Base-by-base conservation (phyloP, 75 land plant genomes). In the Cunninghamia lanceolata region DNA sequence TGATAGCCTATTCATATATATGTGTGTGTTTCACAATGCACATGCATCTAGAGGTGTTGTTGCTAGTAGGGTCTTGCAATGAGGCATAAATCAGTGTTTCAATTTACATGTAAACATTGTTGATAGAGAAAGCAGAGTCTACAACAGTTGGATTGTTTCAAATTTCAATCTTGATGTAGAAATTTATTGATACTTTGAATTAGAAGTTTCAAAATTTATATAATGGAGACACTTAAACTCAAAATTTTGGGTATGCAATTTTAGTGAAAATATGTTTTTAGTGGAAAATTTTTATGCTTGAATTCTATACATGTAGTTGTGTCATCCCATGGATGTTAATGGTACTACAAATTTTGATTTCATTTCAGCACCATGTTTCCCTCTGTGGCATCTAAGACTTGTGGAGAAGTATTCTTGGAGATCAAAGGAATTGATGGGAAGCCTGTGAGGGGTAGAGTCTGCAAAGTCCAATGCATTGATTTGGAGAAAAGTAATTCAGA, bases 351-450 rank as follows among this genome's bases (percentile, higher is more conserved):
- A 21, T 63, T 63, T 63, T 63, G 7, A 56, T 56, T 56, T 63
- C n/a, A 25, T 63, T 63, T 63, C 68, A 63, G 68, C 68, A 63
- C 4, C 28, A 63, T 25, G 36, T 45, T 74, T n/a, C 46, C 45
- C 42, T 19, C 30, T 63, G 6, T 45, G 63, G 38, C 35, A 71
- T 14, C 28, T 45, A 86, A 53, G 56, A 86, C 17, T 36, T 38
- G 40, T 71, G 91, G 76, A 2, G 88, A 88, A 30, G 86, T 93
- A 63, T 85, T 50, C 83, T 91, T 94, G 76, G 90, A 88, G 81
- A 88, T 94, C 25, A 74, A 53, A 53, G 96, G 93, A 87, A 91
- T 86, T 2, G 88, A 79, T 82, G 93, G 89, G 63, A 93, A 89
- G 63, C 92, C 94, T 9, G 66, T 94, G 32, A 87, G 88, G 47